Conservation (phyloP, 768 basidiomycete genomes). For the Macrolepiota fuliginosa region DNA sequence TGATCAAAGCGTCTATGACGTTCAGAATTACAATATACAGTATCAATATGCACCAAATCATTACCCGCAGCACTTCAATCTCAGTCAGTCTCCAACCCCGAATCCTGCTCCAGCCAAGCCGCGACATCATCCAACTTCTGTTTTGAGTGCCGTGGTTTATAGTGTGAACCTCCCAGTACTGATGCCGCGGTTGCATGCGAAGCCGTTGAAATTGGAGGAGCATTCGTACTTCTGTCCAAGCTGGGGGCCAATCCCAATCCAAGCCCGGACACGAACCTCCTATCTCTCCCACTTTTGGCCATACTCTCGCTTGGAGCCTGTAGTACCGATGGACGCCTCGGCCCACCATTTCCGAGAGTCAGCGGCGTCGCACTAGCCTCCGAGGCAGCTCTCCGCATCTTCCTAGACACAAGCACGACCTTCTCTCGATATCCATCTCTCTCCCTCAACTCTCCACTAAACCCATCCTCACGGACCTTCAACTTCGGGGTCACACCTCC, state of each 20-base stretch:
- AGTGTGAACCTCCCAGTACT: neutral
- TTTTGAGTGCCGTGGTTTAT: neutral
- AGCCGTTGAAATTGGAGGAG: neutral
- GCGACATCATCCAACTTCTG: conserved; percentile 11
- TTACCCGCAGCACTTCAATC: neutral
- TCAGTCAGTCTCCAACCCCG: conserved; percentile 6
- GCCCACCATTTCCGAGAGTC: conserved; percentile 18
- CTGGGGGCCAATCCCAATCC: neutral
- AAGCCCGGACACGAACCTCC: conserved; percentile 8
- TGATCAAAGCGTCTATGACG: neutral
- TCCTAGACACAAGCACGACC: conserved; percentile 14
- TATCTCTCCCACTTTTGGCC: neutral
- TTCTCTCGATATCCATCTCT: conserved; percentile 5
- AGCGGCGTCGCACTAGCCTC: conserved; percentile 14
- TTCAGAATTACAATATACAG: conserved; percentile 10
- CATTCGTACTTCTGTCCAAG: neutral
- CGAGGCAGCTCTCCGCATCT: conserved; percentile 15
- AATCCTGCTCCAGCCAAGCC: conserved; percentile 7
- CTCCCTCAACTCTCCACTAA: conserved; percentile 5
- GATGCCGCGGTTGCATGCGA: neutral
- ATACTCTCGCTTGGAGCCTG: neutral
- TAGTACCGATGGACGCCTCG: conserved; percentile 4
- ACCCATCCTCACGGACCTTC: conserved; percentile 1
- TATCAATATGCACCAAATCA: neutral
- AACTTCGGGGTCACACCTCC: conserved; percentile 4